These are phyloP conservation scores for Coniochaeta sp. DNA, from an alignment of 2,329 filamentous ascomycete genomes.

Conservation along the genomic window DNA sequence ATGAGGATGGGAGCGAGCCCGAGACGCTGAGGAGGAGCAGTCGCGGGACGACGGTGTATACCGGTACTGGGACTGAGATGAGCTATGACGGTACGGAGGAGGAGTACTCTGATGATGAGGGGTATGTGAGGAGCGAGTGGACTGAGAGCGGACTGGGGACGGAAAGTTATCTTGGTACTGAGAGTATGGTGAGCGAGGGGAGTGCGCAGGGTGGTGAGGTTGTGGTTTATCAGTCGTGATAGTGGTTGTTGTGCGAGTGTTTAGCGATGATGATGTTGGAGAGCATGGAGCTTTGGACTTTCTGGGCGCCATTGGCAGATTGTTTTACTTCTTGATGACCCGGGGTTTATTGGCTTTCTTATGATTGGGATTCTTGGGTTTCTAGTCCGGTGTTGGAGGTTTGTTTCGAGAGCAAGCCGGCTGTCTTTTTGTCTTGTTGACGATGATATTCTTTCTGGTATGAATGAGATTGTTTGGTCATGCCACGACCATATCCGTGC, in stretches of 20 bases:
- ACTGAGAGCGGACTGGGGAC: constrained; percentile 34
- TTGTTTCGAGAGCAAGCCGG: background rate
- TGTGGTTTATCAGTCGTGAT: constrained; percentile 10
- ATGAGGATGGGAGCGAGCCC: constrained; percentile 36
- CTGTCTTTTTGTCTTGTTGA: background rate
- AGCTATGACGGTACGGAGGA: constrained; percentile 26
- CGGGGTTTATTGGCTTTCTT: background rate
- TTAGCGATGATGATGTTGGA: background rate
- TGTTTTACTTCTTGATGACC: background rate
- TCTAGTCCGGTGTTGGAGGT: background rate
- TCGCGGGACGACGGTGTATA: constrained; percentile 39
- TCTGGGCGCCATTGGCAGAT: background rate
- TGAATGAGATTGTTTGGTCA: too few relatives aligned
- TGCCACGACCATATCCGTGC: too few relatives aligned
- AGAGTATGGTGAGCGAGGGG: constrained; percentile 13
- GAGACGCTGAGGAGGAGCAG: constrained; percentile 42
- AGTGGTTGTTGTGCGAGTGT: background rate
- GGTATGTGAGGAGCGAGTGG: constrained; percentile 38
- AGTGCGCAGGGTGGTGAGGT: constrained; percentile 11
- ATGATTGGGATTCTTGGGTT: background rate
- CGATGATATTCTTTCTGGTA: background rate
- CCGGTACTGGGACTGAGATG: constrained; percentile 20
- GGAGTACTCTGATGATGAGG: constrained; percentile 29
- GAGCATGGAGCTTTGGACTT: background rate
- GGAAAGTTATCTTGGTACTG: constrained; percentile 14